Conservation (phyloP, 1,139 yeast genomes). For the Scheffersomyces lignicola region DNA sequence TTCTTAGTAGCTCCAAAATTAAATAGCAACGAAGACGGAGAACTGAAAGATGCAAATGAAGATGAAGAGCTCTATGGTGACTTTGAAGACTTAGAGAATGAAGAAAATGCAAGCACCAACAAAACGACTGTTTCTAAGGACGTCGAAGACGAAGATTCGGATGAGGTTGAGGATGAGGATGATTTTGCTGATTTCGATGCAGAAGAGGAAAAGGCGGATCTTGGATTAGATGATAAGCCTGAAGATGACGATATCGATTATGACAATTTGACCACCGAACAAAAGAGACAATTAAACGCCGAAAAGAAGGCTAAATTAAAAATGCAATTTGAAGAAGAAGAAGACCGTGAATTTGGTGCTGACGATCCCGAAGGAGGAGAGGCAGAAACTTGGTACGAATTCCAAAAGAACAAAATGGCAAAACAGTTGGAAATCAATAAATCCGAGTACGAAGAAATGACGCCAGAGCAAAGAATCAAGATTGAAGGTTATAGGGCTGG, state of each 20-base stretch:
- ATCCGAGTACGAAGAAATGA: constrained; percentile 73
- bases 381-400: constrained; percentile 95
- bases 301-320: constrained; percentile 85
- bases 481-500: constrained; percentile 96
- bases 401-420: constrained; percentile 95
- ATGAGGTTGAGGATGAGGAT: constrained; percentile 25
- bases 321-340: constrained; percentile 89
- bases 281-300: constrained; percentile 79
- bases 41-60: constrained; percentile 38
- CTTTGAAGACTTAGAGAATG: constrained; percentile 75
- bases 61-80: constrained; percentile 70
- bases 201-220: constrained; percentile 44
- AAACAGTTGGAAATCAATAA: constrained; percentile 94
- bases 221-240: constrained; percentile 21
- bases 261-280: constrained; percentile 54
- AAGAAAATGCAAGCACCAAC: constrained; percentile 28
- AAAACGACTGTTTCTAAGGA: too few relatives aligned
- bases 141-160: constrained; percentile 26
- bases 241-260: constrained; percentile 37
- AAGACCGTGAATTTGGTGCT: constrained; percentile 72
- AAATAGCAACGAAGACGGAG: constrained; percentile 36
- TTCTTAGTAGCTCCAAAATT: constrained; percentile 70
- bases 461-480: constrained; percentile 67
- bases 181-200: constrained; percentile 59
- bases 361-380: constrained; percentile 76